Evolutionary conservation across 2,329 filamentous ascomycete genomes (phyloP).

Genomic region (Paecilomyces niveus): DNA sequence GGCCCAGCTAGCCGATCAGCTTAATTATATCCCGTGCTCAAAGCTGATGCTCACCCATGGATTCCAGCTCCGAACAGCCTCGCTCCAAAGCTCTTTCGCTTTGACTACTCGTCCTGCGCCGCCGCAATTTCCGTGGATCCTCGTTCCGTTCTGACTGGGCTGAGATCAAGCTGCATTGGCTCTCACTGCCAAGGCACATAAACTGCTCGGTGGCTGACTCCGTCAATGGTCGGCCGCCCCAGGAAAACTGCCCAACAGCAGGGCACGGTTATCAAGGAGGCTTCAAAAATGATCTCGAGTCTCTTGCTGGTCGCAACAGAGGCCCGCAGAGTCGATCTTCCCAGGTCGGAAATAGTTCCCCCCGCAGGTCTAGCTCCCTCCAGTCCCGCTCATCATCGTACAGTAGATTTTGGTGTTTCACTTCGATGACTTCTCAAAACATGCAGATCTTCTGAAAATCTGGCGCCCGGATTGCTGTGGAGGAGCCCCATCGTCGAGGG

Average conservation of each 20-base stretch:
- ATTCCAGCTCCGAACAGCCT: background rate
- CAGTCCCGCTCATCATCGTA: background rate
- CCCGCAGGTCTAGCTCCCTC: background rate
- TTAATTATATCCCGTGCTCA: background rate
- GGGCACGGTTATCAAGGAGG: background rate
- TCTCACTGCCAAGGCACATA: background rate
- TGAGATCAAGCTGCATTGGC: background rate
- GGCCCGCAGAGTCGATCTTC: background rate
- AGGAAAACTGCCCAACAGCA: background rate
- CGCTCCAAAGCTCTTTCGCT: background rate
- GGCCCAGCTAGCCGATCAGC: background rate
- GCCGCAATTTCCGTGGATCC: conserved; percentile 1
- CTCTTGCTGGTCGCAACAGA: background rate
- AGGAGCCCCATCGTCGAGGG: background rate
- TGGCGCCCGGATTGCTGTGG: background rate
- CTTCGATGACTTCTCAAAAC: background rate
- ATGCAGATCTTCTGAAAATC: background rate
- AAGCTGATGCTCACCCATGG: background rate
- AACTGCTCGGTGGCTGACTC: background rate
- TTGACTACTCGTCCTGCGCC: background rate
- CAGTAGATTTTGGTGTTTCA: background rate
- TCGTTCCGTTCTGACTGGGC: background rate
- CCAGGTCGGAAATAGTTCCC: background rate
- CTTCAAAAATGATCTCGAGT: background rate
- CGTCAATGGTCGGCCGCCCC: background rate